Conservation (phyloP, 192 early-diverging fungal species). For the Obelidium mucronatum region DNA sequence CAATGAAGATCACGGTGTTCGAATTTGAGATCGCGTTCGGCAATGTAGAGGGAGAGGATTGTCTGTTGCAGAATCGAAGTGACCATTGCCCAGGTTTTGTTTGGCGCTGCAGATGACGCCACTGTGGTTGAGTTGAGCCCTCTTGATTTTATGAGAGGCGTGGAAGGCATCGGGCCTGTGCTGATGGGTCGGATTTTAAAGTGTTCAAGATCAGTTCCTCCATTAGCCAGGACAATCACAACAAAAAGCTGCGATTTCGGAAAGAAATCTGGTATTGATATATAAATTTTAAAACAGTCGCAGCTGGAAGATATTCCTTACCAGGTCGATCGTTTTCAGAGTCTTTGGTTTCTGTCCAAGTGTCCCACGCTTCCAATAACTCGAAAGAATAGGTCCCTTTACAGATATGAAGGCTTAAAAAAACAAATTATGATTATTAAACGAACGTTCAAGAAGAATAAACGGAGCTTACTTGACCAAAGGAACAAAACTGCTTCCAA, state of each 20-base stretch:
- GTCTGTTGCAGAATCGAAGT: constrained; percentile 75
- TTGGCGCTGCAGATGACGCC: not conserved
- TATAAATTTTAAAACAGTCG: not conserved
- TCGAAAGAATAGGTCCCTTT: constrained; percentile 69
- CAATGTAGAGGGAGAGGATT: constrained; percentile 53
- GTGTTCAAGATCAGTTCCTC: constrained; percentile 77
- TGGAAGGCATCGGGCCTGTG: not conserved
- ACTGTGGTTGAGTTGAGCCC: not conserved
- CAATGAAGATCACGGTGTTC: constrained; percentile 65
- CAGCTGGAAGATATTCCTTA: constrained; percentile 7
- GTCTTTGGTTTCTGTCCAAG: constrained; percentile 63
- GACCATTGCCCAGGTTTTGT: constrained; percentile 68
- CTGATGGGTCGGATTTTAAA: constrained; percentile 33
- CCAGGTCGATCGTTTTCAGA: constrained; percentile 79
- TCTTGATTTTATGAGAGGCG: not conserved
- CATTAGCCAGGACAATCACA: constrained; percentile 76
- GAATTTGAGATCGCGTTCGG: constrained; percentile 48
- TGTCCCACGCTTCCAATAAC: constrained; percentile 77
- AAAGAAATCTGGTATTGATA: constrained; percentile 62
- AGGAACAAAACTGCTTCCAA: constrained; percentile 41
- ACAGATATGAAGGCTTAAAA: constrained; percentile 73
- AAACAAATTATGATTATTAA: too few species aligned
- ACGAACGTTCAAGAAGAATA: not conserved
- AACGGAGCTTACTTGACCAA: constrained; percentile 31
- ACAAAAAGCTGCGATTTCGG: constrained; percentile 73